Evolutionary conservation across 805 yeast species (phyloP).

Genomic region (Starmerella roubikii): DNA sequence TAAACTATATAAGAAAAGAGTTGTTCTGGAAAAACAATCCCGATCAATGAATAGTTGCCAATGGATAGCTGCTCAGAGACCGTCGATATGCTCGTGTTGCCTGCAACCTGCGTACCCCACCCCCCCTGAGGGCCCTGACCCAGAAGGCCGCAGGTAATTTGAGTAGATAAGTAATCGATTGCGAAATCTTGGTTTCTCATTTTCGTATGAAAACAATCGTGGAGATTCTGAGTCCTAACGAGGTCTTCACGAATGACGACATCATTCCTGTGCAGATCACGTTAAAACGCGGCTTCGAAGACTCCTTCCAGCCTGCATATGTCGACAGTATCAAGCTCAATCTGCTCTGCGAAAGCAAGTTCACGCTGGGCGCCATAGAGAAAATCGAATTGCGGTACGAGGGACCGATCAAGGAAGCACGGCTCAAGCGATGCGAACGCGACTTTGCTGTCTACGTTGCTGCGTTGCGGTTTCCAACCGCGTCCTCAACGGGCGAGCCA

Average conservation of each 20-base stretch:
- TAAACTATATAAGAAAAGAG: no score
- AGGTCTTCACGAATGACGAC: conserved; percentile 10
- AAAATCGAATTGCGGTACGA: background rate
- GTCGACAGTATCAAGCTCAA: conserved; percentile 1
- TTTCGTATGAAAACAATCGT: conserved; percentile 2
- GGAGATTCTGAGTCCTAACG: conserved; percentile 2
- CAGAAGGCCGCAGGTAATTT: no score
- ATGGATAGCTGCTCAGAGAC: no score
- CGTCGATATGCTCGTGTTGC: no score
- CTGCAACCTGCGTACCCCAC: no score
- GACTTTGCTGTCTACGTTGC: conserved; percentile 1
- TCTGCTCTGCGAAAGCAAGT: conserved; percentile 8
- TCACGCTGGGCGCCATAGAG: background rate
- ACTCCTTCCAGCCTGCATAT: background rate
- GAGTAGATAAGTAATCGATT: no score
- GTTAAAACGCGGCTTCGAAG: conserved; percentile 1
- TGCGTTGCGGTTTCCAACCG: conserved; percentile 7
- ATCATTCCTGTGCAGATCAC: conserved; percentile 3
- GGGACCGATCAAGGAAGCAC: background rate
- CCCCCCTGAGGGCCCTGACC: no score
- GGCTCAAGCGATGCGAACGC: background rate
- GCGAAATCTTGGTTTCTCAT: no score
- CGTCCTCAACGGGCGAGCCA: background rate
- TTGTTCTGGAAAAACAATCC: no score
- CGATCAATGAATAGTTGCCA: no score